Percentiles rank a stretch among this genome's conserved stretches.
Evolutionary conservation across 192 early-diverging fungal genomes (phyloP).

Genomic region (Linnemannia elongata): DNA sequence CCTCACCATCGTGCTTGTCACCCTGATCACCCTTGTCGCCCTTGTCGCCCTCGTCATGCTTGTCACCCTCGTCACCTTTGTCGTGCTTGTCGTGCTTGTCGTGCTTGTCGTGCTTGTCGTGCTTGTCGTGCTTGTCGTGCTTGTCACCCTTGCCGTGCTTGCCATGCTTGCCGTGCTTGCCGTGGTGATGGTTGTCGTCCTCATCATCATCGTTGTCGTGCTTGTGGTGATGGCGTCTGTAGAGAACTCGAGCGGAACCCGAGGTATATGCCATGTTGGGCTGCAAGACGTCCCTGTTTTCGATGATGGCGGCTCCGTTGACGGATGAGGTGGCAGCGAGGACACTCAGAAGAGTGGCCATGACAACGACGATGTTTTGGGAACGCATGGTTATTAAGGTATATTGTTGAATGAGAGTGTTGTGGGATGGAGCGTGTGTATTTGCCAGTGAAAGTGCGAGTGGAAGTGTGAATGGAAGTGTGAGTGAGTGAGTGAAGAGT

Average conservation of each 20-base stretch:
- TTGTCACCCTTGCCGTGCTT: background rate
- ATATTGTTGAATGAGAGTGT: background rate
- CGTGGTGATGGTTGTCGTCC: background rate
- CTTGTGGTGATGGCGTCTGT: constrained; percentile 23
- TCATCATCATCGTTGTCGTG: background rate
- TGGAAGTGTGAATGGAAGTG: background rate
- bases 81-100: background rate
- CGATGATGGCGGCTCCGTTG: background rate
- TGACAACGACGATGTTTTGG: constrained; percentile 16
- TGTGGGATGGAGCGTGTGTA: background rate
- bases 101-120: background rate
- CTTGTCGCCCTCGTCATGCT: constrained; percentile 5
- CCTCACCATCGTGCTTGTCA: background rate
- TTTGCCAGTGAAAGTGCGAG: background rate
- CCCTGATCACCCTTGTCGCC: background rate
- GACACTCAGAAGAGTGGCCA: constrained; percentile 24
- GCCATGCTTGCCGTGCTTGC: too few relatives aligned
- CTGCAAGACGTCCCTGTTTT: background rate
- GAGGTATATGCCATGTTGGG: background rate
- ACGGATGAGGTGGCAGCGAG: constrained; percentile 20
- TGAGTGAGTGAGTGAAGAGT: background rate
- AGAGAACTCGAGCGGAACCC: background rate
- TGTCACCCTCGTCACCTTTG: background rate
- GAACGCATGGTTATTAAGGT: constrained; percentile 23
- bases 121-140: background rate